Evolutionary conservation across 164 flowering plant species (phyloP).

Genomic region (Houttuynia cordata): DNA sequence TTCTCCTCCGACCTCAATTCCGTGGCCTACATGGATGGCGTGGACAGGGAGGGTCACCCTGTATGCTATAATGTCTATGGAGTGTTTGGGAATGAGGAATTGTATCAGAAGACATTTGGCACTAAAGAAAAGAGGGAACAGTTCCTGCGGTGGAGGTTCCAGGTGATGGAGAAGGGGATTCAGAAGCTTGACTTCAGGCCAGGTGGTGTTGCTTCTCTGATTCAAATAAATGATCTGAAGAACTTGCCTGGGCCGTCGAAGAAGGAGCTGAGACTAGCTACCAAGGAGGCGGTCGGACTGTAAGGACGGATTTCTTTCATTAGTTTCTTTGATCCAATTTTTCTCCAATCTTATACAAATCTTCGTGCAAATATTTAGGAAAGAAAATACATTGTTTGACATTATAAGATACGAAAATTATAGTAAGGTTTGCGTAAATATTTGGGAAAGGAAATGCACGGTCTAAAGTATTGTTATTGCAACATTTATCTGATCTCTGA

Average conservation of each 20-base stretch:
- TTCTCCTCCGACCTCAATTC: slow-evolving; percentile 16
- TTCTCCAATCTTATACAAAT: no score
- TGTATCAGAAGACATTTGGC: slow-evolving; percentile 39
- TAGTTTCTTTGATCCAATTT: not conserved
- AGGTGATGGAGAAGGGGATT: slow-evolving; percentile 55
- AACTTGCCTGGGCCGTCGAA: slow-evolving; percentile 45
- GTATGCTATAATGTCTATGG: slow-evolving; percentile 54
- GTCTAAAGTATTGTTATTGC: no score
- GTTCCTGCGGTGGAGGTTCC: slow-evolving; percentile 61
- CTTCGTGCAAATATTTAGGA: no score
- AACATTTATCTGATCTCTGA: no score
- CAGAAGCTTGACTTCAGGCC: slow-evolving; percentile 40
- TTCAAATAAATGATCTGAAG: slow-evolving; percentile 65
- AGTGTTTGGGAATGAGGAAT: slow-evolving; percentile 26
- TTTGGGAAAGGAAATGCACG: no score
- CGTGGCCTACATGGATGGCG: slow-evolving; percentile 34
- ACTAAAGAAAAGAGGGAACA: slow-evolving; percentile 29
- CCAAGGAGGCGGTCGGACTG: slow-evolving; percentile 42
- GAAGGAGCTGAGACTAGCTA: slow-evolving; percentile 49
- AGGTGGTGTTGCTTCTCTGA: slow-evolving; percentile 42
- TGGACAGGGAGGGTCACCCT: slow-evolving; percentile 41
- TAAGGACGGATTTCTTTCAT: slow-evolving; percentile 14
- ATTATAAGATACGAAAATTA: no score
- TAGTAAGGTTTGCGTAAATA: no score
- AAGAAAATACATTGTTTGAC: no score